phyloP scores from a whole-genome alignment of 257 asterid species.

The Nicotiana sylvestris region DNA sequence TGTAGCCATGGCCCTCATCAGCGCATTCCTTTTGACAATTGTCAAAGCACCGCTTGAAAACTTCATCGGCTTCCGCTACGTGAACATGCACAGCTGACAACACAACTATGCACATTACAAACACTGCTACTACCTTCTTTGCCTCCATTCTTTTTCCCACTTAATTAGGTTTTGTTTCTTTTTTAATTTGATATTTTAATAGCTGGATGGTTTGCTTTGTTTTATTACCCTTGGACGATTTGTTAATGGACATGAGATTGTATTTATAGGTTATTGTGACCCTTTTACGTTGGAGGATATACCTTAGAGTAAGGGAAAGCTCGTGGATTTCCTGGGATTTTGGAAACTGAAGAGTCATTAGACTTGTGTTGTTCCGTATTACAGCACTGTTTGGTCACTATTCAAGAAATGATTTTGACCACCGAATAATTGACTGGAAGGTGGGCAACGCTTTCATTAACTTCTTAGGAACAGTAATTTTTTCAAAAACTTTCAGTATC shows the following conservation, averaged over 20 bases:
- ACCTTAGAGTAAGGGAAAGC: neutral
- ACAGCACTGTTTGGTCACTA: neutral
- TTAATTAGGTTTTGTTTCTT: too few relatives aligned
- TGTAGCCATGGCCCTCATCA: neutral
- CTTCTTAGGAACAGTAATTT: too few relatives aligned
- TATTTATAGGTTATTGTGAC: neutral
- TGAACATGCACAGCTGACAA: constrained; percentile 1
- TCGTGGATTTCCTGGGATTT: neutral
- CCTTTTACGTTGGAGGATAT: neutral
- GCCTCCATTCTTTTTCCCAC: neutral
- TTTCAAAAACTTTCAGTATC: too few relatives aligned
- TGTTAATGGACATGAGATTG: neutral
- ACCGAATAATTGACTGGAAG: too few relatives aligned
- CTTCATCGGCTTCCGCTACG: neutral
- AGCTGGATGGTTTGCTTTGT: neutral
- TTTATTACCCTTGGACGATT: neutral
- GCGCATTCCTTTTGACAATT: constrained; percentile 5
- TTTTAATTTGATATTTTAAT: too few relatives aligned
- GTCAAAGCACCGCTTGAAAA: neutral
- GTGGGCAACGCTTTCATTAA: too few relatives aligned
- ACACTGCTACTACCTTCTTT: constrained; percentile 15
- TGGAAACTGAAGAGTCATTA: neutral
- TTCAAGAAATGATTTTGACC: neutral
- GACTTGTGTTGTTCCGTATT: neutral
- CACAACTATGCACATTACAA: constrained; percentile 13